Conservation (phyloP, 2,329 filamentous ascomycete species). For the Colletotrichum sp. region DNA sequence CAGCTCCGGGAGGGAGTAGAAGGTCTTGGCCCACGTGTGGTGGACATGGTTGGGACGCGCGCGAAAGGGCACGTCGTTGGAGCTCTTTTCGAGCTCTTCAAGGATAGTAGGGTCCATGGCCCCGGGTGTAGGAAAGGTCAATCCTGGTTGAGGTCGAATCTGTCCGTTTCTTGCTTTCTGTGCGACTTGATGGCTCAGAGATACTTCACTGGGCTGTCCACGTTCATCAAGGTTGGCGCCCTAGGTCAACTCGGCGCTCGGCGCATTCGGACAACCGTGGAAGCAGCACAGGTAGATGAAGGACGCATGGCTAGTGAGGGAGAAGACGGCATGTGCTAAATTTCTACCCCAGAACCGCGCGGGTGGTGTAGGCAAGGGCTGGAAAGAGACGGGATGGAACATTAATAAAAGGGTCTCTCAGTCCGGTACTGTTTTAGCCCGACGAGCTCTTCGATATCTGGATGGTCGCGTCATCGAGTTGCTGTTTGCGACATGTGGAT, state of each 20-base stretch:
- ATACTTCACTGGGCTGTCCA: background rate
- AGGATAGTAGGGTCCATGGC: conserved; percentile 42
- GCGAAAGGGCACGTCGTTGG: conserved; percentile 71
- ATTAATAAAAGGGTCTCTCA: background rate
- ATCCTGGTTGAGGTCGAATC: background rate
- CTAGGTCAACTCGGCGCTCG: background rate
- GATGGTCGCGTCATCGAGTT: conserved; percentile 13
- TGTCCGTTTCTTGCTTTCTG: background rate
- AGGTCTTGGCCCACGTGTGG: conserved; percentile 94
- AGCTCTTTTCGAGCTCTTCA: conserved; percentile 34
- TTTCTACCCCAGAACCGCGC: background rate
- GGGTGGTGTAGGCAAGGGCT: background rate
- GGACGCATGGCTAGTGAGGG: background rate
- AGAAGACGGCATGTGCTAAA: background rate
- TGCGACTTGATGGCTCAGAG: background rate
- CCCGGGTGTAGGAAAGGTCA: background rate
- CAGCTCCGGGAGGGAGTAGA: conserved; percentile 86
- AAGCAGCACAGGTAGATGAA: background rate
- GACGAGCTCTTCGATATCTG: conserved; percentile 14
- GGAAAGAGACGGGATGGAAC: background rate
- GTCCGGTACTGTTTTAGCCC: background rate
- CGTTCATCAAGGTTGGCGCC: background rate
- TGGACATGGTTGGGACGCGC: conserved; percentile 76
- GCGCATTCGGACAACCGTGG: background rate
- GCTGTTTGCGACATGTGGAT: conserved; percentile 4